Evolutionary conservation across 495 filamentous ascomycete genomes (phyloP), one percentile per base, ranked within the genome.

Genomic region (Cairneyella variabilis): DNA sequence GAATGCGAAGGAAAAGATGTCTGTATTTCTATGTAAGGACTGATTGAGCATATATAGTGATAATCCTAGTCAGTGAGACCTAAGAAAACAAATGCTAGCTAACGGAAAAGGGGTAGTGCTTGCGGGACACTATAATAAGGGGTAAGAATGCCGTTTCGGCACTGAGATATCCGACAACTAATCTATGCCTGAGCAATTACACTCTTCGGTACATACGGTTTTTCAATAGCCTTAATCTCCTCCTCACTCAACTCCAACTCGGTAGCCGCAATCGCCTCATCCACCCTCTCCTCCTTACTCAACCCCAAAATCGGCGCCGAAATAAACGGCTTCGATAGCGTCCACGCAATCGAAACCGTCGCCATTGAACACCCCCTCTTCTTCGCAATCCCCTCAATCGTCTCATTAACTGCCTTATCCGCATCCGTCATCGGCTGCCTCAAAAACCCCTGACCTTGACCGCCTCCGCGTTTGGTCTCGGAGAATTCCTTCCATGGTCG

Each of bases 231-330:
- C 56, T 69, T 66, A 48, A 74, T 75, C 48, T 85, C 83, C 56
- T 83, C 80, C 5, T 73, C 66, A 1, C 71, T 77, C 60, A 86
- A 57, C 38, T 50, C 57, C 54, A 80, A 67, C 41, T 70, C 68
- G 23, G 70, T 63, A 30, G 68, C 63, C 8, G 63, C 75, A 27
- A 80, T 62, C 1, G 80, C 79, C 66, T 84, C 77, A 54, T 85
- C 79, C 43, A 86, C 76, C 10, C 81, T 63, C 52, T 70, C 66
- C 30, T 71, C 64, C 58, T 70, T 83, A 17, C 65, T 74, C 48
- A 85, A 66, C 9, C 81, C 83, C 41, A 85, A 61, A 62, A 84
- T 82, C 1, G 80, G 81, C n/a, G n/a, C n/a, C n/a, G n/a, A n/a
- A 55, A 72, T 76, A 7, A 70, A 54, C 44, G 75, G 54, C 42